phyloP scores from a whole-genome alignment of 2,329 filamentous ascomycete genomes.

The Pseudocercospora crystallina region DNA sequence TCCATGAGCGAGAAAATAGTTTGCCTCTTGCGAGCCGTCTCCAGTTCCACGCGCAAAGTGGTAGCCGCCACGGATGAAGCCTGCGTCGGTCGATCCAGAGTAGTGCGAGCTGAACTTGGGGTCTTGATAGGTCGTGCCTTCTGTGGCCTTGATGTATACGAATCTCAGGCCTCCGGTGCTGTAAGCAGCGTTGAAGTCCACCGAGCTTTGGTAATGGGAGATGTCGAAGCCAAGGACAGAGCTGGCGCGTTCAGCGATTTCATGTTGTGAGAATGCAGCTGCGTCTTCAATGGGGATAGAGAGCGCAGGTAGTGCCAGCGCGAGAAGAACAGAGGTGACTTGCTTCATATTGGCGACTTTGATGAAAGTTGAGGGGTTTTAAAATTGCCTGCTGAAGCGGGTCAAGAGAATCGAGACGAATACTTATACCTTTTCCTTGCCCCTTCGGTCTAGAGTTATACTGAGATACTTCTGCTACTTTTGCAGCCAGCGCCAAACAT shows the following conservation, averaged over 20 bases:
- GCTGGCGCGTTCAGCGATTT: conserved; percentile 12
- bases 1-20: conserved; percentile 54
- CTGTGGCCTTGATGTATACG: conserved; percentile 35
- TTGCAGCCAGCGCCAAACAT: too few relatives aligned
- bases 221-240: conserved; percentile 37
- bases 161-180: conserved; percentile 33
- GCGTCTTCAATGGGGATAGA: conserved; percentile 5
- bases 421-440: too few relatives aligned
- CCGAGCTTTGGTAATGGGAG: conserved; percentile 35
- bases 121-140: conserved; percentile 20
- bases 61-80: conserved; percentile 57
- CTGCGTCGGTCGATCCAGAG: conserved; percentile 50
- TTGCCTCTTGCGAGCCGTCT: conserved; percentile 51
- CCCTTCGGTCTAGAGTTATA: too few relatives aligned
- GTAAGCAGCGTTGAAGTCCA: conserved; percentile 37
- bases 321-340: not conserved
- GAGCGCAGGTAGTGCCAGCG: conserved; percentile 9
- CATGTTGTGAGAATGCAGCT: not conserved
- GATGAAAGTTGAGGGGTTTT: too few relatives aligned
- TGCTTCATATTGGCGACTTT: conserved; percentile 1
- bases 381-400: too few relatives aligned
- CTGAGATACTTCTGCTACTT: too few relatives aligned
- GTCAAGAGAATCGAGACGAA: too few relatives aligned
- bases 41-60: conserved; percentile 54
- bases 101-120: conserved; percentile 51